phyloP scores from a whole-genome alignment of 2,329 filamentous ascomycete species.

The Fusarium sp. region DNA sequence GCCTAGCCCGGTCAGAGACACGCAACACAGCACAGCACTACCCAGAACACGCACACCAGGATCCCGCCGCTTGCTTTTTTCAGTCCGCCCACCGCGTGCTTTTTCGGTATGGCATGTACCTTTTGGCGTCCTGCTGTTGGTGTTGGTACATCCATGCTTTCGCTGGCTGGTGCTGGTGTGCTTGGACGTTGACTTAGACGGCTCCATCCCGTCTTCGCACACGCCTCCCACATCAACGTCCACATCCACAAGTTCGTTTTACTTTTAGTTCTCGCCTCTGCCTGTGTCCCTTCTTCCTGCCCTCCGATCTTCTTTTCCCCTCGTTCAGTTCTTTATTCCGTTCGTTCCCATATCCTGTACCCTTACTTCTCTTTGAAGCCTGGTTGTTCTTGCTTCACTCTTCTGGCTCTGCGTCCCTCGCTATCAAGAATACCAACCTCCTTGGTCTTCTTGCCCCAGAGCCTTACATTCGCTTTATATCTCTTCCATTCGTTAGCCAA shows the following conservation, averaged over 20 bases:
- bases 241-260: constrained; percentile 39
- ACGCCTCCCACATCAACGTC: constrained; percentile 26
- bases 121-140: constrained; percentile 16
- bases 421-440: constrained; percentile 17
- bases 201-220: constrained; percentile 20
- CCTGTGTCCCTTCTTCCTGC: constrained; percentile 17
- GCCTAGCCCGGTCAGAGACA: constrained; percentile 30
- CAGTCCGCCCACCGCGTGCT: constrained; percentile 12
- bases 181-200: constrained; percentile 23
- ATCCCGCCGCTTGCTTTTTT: constrained; percentile 38
- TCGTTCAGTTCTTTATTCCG: constrained; percentile 30
- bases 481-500: constrained; percentile 25
- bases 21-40: constrained; percentile 24
- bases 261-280: constrained; percentile 37
- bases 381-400: constrained; percentile 16
- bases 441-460: constrained; percentile 9
- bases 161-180: constrained; percentile 7
- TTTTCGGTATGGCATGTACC: not conserved
- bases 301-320: constrained; percentile 19
- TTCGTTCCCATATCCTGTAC: constrained; percentile 29
- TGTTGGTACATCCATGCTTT: constrained; percentile 12
- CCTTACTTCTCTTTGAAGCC: constrained; percentile 22
- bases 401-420: constrained; percentile 27
- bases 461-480: constrained; percentile 38
- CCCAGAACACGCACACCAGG: constrained; percentile 24